Evolutionary conservation across 2,329 filamentous ascomycete genomes (phyloP).

Genomic region (Claviceps paspali): DNA sequence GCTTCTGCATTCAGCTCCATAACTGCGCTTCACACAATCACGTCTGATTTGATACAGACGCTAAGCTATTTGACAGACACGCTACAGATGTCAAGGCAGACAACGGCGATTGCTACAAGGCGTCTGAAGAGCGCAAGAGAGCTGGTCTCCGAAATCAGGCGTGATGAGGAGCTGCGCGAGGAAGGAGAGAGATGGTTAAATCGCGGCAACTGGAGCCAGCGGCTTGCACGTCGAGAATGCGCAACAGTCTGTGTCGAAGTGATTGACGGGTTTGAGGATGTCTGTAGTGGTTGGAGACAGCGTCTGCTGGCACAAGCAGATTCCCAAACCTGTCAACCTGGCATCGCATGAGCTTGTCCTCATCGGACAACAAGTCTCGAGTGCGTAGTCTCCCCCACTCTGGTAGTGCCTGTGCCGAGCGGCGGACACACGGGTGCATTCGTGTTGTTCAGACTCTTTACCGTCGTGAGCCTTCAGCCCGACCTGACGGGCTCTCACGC

Average conservation of each 20-base stretch:
- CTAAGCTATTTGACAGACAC: conserved; percentile 81
- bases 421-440: no score
- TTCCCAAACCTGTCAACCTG: conserved; percentile 21
- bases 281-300: conserved; percentile 72
- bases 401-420: no score
- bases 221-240: conserved; percentile 63
- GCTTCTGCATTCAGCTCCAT: conserved; percentile 51
- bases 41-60: conserved; percentile 59
- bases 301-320: conserved; percentile 54
- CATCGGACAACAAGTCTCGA: not conserved
- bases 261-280: conserved; percentile 79
- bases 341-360: not conserved
- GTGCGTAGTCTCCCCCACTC: not conserved
- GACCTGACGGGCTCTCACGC: not conserved
- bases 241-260: conserved; percentile 75
- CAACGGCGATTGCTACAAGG: conserved; percentile 65
- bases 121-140: conserved; percentile 70
- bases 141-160: conserved; percentile 69
- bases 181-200: conserved; percentile 72
- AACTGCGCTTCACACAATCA: conserved; percentile 52
- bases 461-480: not conserved
- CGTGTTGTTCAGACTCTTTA: no score
- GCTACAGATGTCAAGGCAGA: conserved; percentile 85
- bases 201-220: conserved; percentile 68
- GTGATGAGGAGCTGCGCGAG: conserved; percentile 69